Conservation (phyloP, 352 stramenopile genomes). For the Sclerospora graminicola region DNA sequence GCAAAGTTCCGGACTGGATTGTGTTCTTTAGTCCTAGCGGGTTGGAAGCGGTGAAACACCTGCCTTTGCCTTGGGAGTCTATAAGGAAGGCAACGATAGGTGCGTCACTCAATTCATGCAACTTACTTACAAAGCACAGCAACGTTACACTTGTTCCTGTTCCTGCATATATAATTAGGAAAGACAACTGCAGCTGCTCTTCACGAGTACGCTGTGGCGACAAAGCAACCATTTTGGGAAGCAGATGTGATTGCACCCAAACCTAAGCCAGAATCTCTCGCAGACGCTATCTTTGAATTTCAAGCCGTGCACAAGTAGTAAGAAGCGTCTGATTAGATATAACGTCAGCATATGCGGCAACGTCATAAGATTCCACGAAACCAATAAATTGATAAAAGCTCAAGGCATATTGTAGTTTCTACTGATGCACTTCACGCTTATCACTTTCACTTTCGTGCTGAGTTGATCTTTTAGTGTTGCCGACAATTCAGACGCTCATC, state of each 20-base stretch:
- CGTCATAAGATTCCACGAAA: background rate
- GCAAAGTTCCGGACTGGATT: slow-evolving; percentile 42
- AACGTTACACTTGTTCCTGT: slow-evolving; percentile 3
- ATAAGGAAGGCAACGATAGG: slow-evolving; percentile 73
- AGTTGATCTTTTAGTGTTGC: slow-evolving; percentile 1
- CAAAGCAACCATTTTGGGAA: slow-evolving; percentile 28
- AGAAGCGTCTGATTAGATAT: background rate
- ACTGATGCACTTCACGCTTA: too few relatives aligned
- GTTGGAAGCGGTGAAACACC: slow-evolving; percentile 37
- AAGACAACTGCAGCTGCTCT: slow-evolving; percentile 61
- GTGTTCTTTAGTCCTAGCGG: slow-evolving; percentile 80
- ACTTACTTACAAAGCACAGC: background rate
- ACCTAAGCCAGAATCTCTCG: slow-evolving; percentile 45
- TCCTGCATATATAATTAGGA: slow-evolving; percentile 17
- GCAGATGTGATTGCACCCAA: slow-evolving; percentile 41
- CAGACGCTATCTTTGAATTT: slow-evolving; percentile 36
- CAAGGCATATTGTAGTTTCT: slow-evolving; percentile 4
- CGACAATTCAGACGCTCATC: background rate
- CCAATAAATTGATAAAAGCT: slow-evolving; percentile 1
- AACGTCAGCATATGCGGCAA: background rate
- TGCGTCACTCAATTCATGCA: slow-evolving; percentile 12
- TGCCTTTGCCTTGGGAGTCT: slow-evolving; percentile 34
- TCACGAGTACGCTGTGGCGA: slow-evolving; percentile 29
- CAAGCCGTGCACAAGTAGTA: slow-evolving; percentile 15
- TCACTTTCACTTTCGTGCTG: too few relatives aligned